Evolutionary conservation across 306 rosid species (phyloP), one percentile per base, ranked within the genome.

Genomic region (Glycine soja): DNA sequence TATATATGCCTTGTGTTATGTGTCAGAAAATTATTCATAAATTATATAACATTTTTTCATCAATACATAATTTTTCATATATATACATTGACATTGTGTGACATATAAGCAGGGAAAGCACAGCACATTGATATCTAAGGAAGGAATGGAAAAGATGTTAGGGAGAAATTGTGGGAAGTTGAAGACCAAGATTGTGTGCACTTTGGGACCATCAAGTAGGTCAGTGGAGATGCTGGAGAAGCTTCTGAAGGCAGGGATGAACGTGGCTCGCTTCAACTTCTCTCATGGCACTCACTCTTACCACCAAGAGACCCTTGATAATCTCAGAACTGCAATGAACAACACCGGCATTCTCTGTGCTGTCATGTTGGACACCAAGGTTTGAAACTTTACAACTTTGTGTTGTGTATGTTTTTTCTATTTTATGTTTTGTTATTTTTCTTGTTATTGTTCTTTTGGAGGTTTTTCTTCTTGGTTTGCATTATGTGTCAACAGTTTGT

Each of bases 191-290:
- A 75, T 75, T 12, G 79, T 75, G 36, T 75, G 79, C 79, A 75
- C 70, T 4, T 59, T 75, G 46, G 76, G 75, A 45, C 82, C 76
- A 8, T 40, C 82, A 19, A 53, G 69, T 19, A 71, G 70, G 36
- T 68, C 82, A 13, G 50, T 69, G 59, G 59, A 68, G 76, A 67
- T 69, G 70, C 10, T 79, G 2, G 76, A 79, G 76, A 79, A 69
- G 76, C 82, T 79, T 79, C 70, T 79, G 3, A 68, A n/a, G 48
- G 68, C 69, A 12, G 82, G 82, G 13, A 79, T 79, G 82, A 79
- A 79, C 46, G 90, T 87, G 18, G 88, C 90, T 38, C 84, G 90
- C 73, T 87, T 87, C 86, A 85, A 84, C 67, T 87, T 87, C 47
- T 87, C 90, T 11, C 88, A 80, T 50, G 87, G 85, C 8, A 71